These are phyloP conservation scores for Lactifluus echinatus DNA, from an alignment of 768 basidiomycete species.

Conservation along the genomic window DNA sequence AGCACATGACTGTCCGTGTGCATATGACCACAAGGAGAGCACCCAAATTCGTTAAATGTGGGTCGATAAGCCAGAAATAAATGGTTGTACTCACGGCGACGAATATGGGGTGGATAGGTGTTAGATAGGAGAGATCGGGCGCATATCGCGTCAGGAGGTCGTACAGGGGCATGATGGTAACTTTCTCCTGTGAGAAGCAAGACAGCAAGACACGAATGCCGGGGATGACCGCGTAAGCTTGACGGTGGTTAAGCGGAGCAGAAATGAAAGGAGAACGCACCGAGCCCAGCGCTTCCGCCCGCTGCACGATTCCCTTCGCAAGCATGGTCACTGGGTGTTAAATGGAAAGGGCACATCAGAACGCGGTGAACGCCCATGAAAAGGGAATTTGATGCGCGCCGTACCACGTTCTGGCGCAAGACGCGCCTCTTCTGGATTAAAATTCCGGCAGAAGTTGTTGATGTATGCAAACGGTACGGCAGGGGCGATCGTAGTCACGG, in stretches of 20 bases:
- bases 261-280: constrained; percentile 31
- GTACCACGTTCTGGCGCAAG: constrained; percentile 61
- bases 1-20: constrained; percentile 43
- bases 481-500: not conserved
- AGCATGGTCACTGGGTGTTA: constrained; percentile 47
- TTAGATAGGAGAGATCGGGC: constrained; percentile 48
- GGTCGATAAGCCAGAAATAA: not conserved
- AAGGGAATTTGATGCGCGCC: not conserved
- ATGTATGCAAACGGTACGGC: constrained; percentile 25
- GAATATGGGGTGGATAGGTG: constrained; percentile 62
- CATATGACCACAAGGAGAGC: not conserved
- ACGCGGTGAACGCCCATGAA: not conserved
- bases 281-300: constrained; percentile 40
- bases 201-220: too few species aligned
- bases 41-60: not conserved
- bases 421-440: constrained; percentile 55
- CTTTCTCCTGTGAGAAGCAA: constrained; percentile 28
- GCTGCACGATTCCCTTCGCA: constrained; percentile 51
- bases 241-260: not conserved
- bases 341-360: constrained; percentile 3
- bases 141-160: constrained; percentile 57
- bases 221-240: constrained; percentile 2
- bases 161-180: constrained; percentile 50
- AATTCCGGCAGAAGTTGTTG: constrained; percentile 50
- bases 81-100: constrained; percentile 40